Evolutionary conservation across 148 eudicot species (phyloP), one percentile per base, ranked within the genome.

Genomic region (Bassia scoparia): DNA sequence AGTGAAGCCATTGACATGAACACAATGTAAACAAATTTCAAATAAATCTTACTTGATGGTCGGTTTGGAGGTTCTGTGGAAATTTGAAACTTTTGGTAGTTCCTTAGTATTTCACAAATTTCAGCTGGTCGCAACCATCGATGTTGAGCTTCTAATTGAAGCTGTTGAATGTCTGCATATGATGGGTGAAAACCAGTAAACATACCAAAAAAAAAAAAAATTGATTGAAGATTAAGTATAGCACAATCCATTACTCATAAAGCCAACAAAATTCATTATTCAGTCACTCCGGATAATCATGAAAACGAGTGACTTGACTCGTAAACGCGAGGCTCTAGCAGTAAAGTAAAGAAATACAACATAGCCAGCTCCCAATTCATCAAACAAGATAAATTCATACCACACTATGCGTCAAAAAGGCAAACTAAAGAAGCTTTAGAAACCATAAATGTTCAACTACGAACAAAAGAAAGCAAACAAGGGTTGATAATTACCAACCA

Each of bases 71-170:
- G 82, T 76, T 90, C 88, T 30, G 88, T 63, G 52, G 89, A 79
- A 24, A 88, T 86, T 50, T 85, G 83, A 67, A 90, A 88, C 74
- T 74, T 84, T 27, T 72, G 67, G 50, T n/a, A 56, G 77, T 90
- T 86, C 77, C 85, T 81, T 49, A n/a, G 74, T 77, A 88, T 83
- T n/a, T 90, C 92, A 79, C 86, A 85, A 24, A 90, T 86, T n/a
- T 90, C 96, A 74, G 90, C 81, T 2, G 96, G 87, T 17, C 96
- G 86, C 76, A 90, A 76, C 96, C 96, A 90, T 68, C 96, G 84
- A 75, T 86, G 79, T 70, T 83, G 86, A 59, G 92, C 96, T 82
- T 88, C 96, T 61, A 67, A 44, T 35, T 86, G 84, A 76, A 90
- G 75, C 73, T 86, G 96, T 58, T 86, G 83, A 68, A 86, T 75